Conservation (phyloP, 192 early-diverging fungal species). For the Rhizophagus sp. region DNA sequence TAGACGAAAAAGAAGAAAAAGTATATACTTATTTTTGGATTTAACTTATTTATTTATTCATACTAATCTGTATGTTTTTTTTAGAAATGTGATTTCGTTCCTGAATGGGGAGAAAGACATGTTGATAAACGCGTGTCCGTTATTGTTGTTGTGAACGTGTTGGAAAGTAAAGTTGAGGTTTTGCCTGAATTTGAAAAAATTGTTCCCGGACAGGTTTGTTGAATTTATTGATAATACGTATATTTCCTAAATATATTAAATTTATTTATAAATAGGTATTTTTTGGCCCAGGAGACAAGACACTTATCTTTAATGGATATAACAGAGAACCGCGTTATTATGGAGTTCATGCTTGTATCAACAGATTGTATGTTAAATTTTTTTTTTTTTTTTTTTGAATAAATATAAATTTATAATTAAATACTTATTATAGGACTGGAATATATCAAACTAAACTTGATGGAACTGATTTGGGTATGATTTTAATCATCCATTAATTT, state of each 20-base stretch:
- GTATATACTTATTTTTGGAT: neutral
- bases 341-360: slow-evolving; percentile 69
- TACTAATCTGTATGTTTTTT: neutral
- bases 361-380: slow-evolving; percentile 47
- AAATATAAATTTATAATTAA: neutral
- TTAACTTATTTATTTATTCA: neutral
- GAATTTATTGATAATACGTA: neutral
- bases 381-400: neutral
- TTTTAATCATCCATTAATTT: neutral
- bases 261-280: slow-evolving; percentile 39
- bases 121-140: slow-evolving; percentile 56
- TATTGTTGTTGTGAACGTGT: slow-evolving; percentile 57
- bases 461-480: slow-evolving; percentile 10
- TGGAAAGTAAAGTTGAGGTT: slow-evolving; percentile 36
- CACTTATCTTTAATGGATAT: slow-evolving; percentile 70
- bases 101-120: slow-evolving; percentile 75
- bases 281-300: slow-evolving; percentile 48
- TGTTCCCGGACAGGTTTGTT: slow-evolving; percentile 41
- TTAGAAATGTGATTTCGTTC: slow-evolving; percentile 30
- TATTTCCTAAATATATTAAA: neutral
- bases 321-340: slow-evolving; percentile 52
- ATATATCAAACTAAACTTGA: slow-evolving; percentile 16
- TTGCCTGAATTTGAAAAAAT: slow-evolving; percentile 40
- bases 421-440: neutral
- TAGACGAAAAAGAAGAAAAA: slow-evolving; percentile 40